These are phyloP conservation scores for Aspergillus sp. DNA, from an alignment of 2,329 filamentous ascomycete genomes.

Conservation along the genomic window DNA sequence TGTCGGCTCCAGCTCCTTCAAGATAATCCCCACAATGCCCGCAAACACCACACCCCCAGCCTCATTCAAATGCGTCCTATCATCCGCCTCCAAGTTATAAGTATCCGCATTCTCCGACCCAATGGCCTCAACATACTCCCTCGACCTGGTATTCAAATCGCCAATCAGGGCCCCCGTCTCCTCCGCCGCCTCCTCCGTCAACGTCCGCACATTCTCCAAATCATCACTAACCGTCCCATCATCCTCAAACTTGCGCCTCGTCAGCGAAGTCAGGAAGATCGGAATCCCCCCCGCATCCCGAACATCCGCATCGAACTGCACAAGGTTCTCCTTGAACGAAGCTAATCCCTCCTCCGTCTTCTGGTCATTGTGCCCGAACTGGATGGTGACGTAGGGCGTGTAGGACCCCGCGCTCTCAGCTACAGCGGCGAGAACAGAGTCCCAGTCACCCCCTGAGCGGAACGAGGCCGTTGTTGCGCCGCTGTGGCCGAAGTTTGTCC, in stretches of 20 bases:
- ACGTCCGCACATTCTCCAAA: constrained; percentile 5
- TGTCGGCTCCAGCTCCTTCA: constrained; percentile 4
- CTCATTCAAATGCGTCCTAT: constrained; percentile 13
- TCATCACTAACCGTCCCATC: constrained; percentile 1
- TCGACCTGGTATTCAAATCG: constrained; percentile 10
- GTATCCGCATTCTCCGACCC: constrained; percentile 10
- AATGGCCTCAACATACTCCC: constrained; percentile 13
- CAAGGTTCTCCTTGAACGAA: constrained; percentile 7
- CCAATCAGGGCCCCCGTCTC: constrained; percentile 8
- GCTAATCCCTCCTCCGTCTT: constrained; percentile 7
- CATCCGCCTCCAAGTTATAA: constrained; percentile 10
- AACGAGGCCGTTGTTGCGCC: constrained; percentile 13
- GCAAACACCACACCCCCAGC: constrained; percentile 14
- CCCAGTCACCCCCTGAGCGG: constrained; percentile 12
- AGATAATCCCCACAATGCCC: constrained; percentile 11
- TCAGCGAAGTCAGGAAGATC: constrained; percentile 14
- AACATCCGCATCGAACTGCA: constrained; percentile 9
- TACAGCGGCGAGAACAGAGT: neutral
- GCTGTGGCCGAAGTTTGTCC: constrained; percentile 12
- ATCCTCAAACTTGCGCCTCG: constrained; percentile 4
- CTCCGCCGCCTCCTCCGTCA: constrained; percentile 12
- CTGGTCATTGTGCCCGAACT: constrained; percentile 19
- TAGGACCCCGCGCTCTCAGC: neutral
- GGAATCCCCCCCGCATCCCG: constrained; percentile 11
- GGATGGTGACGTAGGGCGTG: constrained; percentile 15